Percentiles rank a stretch among this genome's conserved stretches.
These are phyloP conservation scores for Camelina laxa DNA, from an alignment of 345 rosid species.

Conservation along the genomic window DNA sequence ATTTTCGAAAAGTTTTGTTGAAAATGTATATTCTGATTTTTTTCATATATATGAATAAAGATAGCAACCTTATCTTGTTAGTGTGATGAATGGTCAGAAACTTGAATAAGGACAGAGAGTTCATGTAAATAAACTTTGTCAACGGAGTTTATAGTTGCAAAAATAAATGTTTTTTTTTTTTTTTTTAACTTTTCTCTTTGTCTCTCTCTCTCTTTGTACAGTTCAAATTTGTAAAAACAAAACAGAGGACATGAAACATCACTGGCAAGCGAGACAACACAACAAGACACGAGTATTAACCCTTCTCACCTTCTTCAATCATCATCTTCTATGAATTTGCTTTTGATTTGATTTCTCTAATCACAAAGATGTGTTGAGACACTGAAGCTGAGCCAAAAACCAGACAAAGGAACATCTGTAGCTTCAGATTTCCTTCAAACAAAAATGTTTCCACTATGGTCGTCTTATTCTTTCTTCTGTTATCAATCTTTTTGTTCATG, in stretches of 20 bases:
- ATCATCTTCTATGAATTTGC: conserved; percentile 10
- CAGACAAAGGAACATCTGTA: conserved; percentile 7
- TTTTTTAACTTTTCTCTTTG: neutral
- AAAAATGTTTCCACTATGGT: conserved; percentile 22
- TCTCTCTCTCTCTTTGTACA: conserved; percentile 18
- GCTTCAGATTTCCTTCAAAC: conserved; percentile 18
- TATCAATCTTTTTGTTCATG: conserved; percentile 35
- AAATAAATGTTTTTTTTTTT: neutral
- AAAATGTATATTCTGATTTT: neutral
- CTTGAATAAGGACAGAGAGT: neutral
- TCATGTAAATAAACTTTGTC: neutral
- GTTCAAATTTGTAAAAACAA: conserved; percentile 36
- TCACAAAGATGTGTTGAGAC: conserved; percentile 14
- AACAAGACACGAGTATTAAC: neutral
- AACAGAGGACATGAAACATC: conserved; percentile 38
- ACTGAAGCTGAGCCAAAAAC: conserved; percentile 27
- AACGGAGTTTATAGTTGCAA: conserved; percentile 6
- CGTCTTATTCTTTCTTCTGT: conserved; percentile 1
- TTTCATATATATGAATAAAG: neutral
- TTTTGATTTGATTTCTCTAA: neutral
- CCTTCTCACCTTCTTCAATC: neutral
- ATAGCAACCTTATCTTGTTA: conserved; percentile 38
- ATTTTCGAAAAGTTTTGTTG: neutral
- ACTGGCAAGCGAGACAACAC: conserved; percentile 4
- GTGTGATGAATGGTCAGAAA: conserved; percentile 22